Evolutionary conservation across 495 filamentous ascomycete genomes (phyloP).

Genomic region (Zalerion maritima): DNA sequence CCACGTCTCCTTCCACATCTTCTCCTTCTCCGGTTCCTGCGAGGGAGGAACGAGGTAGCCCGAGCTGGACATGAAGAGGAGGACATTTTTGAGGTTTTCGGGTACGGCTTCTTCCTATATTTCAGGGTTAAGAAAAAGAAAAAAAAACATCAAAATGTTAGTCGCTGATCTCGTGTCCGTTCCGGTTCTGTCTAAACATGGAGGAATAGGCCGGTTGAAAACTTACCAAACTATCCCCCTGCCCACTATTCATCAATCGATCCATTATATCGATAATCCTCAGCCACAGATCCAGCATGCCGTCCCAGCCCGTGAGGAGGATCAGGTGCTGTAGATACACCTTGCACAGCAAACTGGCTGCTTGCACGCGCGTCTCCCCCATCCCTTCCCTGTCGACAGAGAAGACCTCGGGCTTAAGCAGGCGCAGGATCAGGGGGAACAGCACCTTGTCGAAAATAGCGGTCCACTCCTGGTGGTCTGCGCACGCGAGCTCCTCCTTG

Average conservation of each 20-base stretch:
- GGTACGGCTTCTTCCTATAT: constrained; percentile 82
- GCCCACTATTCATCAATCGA: constrained; percentile 88
- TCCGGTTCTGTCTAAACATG: not conserved
- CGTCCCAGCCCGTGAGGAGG: constrained; percentile 66
- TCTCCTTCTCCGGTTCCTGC: constrained; percentile 39
- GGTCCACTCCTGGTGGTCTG: constrained; percentile 78
- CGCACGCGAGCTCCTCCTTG: constrained; percentile 53
- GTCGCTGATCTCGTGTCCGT: constrained; percentile 2
- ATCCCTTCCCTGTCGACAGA: constrained; percentile 85
- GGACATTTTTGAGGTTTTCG: constrained; percentile 89
- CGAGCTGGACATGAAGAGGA: constrained; percentile 87
- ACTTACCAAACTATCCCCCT: constrained; percentile 76
- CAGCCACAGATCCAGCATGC: constrained; percentile 89
- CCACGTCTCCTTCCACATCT: constrained; percentile 70
- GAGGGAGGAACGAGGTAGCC: constrained; percentile 70
- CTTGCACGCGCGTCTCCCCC: constrained; percentile 88
- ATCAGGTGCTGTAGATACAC: constrained; percentile 92
- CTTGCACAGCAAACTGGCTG: constrained; percentile 80
- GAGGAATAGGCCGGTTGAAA: not conserved
- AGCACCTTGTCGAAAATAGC: constrained; percentile 89
- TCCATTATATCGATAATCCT: constrained; percentile 92
- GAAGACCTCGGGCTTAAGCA: constrained; percentile 92
- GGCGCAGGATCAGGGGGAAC: constrained; percentile 77
- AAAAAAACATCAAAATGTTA: no score
- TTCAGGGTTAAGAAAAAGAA: constrained; percentile 2